Evolutionary conservation across 805 yeast genomes (phyloP).

Genomic region (Lipomyces orientalis): DNA sequence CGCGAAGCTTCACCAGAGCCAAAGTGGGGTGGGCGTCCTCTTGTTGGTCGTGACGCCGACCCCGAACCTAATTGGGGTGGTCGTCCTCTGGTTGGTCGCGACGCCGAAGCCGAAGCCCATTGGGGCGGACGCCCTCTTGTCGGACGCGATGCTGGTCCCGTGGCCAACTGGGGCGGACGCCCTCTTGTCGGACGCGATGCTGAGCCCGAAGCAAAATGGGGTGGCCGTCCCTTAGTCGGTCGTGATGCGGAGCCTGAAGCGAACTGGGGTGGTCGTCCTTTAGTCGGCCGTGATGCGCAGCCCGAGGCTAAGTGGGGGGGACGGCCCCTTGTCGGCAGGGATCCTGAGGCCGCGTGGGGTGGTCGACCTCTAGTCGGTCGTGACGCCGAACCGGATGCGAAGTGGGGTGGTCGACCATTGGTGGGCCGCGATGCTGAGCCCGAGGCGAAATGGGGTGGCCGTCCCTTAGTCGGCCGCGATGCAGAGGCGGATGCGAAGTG

Average conservation of each 20-base stretch:
- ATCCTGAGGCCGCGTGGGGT: constrained; percentile 10
- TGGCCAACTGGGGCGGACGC: constrained; percentile 16
- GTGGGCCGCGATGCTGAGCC: constrained; percentile 32
- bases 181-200: constrained; percentile 30
- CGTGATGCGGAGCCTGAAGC: constrained; percentile 24
- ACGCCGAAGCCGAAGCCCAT: constrained; percentile 14
- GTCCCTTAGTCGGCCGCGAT: constrained; percentile 17
- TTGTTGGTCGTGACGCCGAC: constrained; percentile 14
- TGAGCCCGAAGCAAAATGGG: constrained; percentile 19
- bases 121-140: constrained; percentile 1
- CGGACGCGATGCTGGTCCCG: constrained; percentile 12
- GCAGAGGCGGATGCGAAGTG: constrained; percentile 16
- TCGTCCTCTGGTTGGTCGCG: constrained; percentile 9
- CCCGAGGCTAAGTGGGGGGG: constrained; percentile 21
- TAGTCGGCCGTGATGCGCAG: constrained; percentile 23
- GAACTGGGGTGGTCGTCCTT: constrained; percentile 8
- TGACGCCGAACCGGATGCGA: constrained; percentile 27
- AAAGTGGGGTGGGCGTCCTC: constrained; percentile 4
- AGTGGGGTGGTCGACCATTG: constrained; percentile 21
- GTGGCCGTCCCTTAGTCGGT: constrained; percentile 4
- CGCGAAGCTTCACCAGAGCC: constrained; percentile 23
- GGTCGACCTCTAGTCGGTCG: constrained; percentile 24
- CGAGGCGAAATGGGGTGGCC: background rate
- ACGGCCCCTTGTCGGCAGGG: constrained; percentile 4
- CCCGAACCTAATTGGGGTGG: constrained; percentile 8